Evolutionary conservation across 2,329 filamentous ascomycete genomes (phyloP), one percentile per base, ranked within the genome.

Genomic region (Scedosporium minutisporum): DNA sequence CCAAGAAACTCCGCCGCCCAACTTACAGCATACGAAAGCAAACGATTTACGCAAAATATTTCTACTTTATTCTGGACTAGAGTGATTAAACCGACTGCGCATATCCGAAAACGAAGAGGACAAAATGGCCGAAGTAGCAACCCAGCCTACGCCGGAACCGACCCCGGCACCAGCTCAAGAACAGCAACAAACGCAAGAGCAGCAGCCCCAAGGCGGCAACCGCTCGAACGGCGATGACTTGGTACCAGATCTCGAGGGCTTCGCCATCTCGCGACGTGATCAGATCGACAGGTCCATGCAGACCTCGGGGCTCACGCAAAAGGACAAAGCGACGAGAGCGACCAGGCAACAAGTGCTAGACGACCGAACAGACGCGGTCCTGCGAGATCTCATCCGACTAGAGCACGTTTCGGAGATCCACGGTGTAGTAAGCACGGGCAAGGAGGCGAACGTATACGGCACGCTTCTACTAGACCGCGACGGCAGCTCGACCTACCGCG

Each of bases 391-490:
- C 83, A 93, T 97, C 78, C 97, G 97, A 74, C 87, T 91, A 41
- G 89, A 91, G 64, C 81, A 93, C 65, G 87, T 99, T 59, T 90
- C 88, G 63, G 93, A 97, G 74, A 88, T 99, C 60, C 92, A 99
- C 73, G 95, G 96, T 57, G 95, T 95, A 72, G 84, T 99, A 68
- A 96, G 91, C 65, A 99, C 95, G 0, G 95, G 95, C 63, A 99
- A 99, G 74, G 95, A 99, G 75, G 95, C 95, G 64, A 99, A 99
- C 73, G 95, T 99, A 27, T 99, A 99, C 76, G 91, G 96, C 66
- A 92, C 93, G 18, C 82, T 96, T 10, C 83, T 86, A 3, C 78
- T 85, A 59, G 78, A 82, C 1, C 78, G 79, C n/a, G 79, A 85
- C 6, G 81, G 83, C 23, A 74, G 82, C 6, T 79, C 79, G 46